Evolutionary conservation across 345 rosid species (phyloP).

Genomic region (Physaria fendleri): DNA sequence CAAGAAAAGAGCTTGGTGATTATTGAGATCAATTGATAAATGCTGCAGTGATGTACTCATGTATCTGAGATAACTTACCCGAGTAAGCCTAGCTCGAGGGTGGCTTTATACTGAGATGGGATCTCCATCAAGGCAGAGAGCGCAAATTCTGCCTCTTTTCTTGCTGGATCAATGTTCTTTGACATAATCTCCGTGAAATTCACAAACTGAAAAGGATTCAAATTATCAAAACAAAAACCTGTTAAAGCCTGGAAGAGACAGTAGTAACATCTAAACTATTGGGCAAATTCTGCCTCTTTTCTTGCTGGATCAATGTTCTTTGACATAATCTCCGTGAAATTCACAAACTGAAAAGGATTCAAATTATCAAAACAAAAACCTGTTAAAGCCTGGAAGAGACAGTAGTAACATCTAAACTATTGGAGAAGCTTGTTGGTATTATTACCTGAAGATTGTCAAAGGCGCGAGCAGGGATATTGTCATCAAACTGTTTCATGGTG

Average conservation of each 20-base stretch:
- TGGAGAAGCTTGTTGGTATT: no score
- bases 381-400: no score
- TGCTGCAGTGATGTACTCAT: no score
- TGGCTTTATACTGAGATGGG: slow-evolving; percentile 81
- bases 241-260: no score
- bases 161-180: slow-evolving; percentile 46
- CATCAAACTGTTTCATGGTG: slow-evolving; percentile 82
- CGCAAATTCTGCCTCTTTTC: slow-evolving; percentile 85
- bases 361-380: no score
- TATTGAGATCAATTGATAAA: no score
- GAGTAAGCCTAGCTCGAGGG: no score
- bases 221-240: no score
- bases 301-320: slow-evolving; percentile 49
- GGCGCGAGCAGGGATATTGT: slow-evolving; percentile 76
- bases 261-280: no score
- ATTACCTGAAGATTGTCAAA: slow-evolving; percentile 94
- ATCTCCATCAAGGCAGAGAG: slow-evolving; percentile 98
- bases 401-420: no score
- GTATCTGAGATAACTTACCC: no score
- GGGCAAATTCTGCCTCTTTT: slow-evolving; percentile 90
- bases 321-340: slow-evolving; percentile 82
- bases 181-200: slow-evolving; percentile 87
- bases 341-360: slow-evolving; percentile 85
- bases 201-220: slow-evolving; percentile 85
- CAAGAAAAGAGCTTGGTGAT: no score